Base-by-base conservation (phyloP, 257 asterid species). In the Salvia splendens region DNA sequence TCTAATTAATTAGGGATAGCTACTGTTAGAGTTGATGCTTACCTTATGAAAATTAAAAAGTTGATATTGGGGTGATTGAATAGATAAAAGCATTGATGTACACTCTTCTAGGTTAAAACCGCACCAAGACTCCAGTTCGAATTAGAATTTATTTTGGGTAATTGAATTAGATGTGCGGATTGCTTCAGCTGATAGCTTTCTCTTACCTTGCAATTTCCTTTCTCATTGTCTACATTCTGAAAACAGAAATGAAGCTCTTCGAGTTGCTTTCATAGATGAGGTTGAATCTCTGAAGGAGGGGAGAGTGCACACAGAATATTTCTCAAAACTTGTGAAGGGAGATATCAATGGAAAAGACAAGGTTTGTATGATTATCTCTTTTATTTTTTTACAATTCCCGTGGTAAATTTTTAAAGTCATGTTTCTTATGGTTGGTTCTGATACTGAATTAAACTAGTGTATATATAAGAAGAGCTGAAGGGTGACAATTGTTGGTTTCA, bases 261-360 rank as follows among this genome's bases (percentile, higher is more conserved):
- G 99, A 61, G 84, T 94, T 83, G 97, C 99, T 73, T 94, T 86
- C 80, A 91, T 94, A 30, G 96, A 88, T 61, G 95, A 69, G 79
- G 96, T 90, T 65, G 99, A 94, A 85, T 86, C 97, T 77, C 78
- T 90, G 65, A 86, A 79, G 82, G 97, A 93, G 10, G 99, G 95
- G 42, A 90, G 74, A 82, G 91, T 88, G 65, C 77, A 84, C 61
- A 88, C 87, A 4, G 96, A 90, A 59, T 94, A 83, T 79, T 86
- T 77, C 86, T 94, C 99, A 28, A 94, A 88, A 79, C 95, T 94
- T 66, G 97, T 94, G 73, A 94, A 88, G 89, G 96, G 92, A 61
- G 97, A 88, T 80, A 80, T 93, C 78, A 90, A 90, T 12, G 95
- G 97, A 75, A 93, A 93, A 79, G 99, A 93, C 78, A 85, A 90